Percentiles rank a stretch among this genome's conserved stretches.
Evolutionary conservation across 2,329 filamentous ascomycete species (phyloP).

Genomic region (Aspergillus brunneoviolaceus): DNA sequence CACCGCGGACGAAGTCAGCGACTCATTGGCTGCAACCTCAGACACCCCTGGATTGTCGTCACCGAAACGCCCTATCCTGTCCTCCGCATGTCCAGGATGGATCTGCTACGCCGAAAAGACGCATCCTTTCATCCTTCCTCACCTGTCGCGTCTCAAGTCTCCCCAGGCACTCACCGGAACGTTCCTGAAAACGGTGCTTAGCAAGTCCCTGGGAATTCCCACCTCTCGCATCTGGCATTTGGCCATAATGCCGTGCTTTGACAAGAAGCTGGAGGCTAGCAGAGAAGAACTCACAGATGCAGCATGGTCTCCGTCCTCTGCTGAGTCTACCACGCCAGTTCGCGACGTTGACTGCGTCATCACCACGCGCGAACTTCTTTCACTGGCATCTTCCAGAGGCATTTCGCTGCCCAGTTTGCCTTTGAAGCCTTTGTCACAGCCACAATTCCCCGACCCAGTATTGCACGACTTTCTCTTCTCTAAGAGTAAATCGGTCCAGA

Average conservation of each 20-base stretch:
- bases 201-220: slow-evolving; percentile 67
- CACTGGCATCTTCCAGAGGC: slow-evolving; percentile 77
- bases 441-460: slow-evolving; percentile 69
- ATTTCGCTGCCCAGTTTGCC: slow-evolving; percentile 74
- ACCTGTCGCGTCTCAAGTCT: slow-evolving; percentile 88
- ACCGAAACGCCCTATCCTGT: slow-evolving; percentile 56
- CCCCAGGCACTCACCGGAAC: slow-evolving; percentile 91
- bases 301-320: slow-evolving; percentile 57
- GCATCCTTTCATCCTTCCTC: slow-evolving; percentile 86
- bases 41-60: slow-evolving; percentile 14
- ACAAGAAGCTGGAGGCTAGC: slow-evolving; percentile 97
- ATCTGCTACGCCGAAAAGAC: slow-evolving; percentile 99
- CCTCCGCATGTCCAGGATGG: slow-evolving; percentile 94
- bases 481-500: slow-evolving; percentile 41
- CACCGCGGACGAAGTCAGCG: slow-evolving; percentile 68
- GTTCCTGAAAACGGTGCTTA: slow-evolving; percentile 81
- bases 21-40: slow-evolving; percentile 26
- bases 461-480: slow-evolving; percentile 76
- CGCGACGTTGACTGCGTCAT: slow-evolving; percentile 98
- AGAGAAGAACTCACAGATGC: slow-evolving; percentile 84
- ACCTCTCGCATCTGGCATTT: slow-evolving; percentile 89
- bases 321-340: slow-evolving; percentile 50
- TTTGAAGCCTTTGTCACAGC: slow-evolving; percentile 52
- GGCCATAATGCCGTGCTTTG: slow-evolving; percentile 97
- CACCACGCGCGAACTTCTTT: slow-evolving; percentile 89